Evolutionary conservation across 371 early-diverging fungal species (phyloP).

Genomic region (Syncephalastrum racemosum): DNA sequence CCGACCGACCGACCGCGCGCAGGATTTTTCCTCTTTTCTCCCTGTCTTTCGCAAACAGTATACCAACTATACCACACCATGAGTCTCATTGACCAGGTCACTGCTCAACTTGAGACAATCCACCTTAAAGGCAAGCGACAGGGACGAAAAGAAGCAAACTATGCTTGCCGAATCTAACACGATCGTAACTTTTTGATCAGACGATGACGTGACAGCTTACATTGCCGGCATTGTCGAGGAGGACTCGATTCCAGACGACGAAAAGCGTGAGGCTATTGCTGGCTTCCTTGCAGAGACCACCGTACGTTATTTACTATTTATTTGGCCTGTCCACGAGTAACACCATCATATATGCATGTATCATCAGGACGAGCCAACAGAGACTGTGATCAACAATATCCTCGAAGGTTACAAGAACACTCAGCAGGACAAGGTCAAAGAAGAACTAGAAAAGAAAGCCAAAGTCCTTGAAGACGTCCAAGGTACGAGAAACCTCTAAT

Average conservation of each 20-base stretch:
- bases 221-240: constrained; percentile 59
- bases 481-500: constrained; percentile 25
- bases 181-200: constrained; percentile 15
- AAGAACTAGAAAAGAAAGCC: constrained; percentile 36
- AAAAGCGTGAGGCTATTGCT: constrained; percentile 56
- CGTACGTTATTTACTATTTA: constrained; percentile 13
- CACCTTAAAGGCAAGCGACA: constrained; percentile 1
- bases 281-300: constrained; percentile 57
- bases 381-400: constrained; percentile 29
- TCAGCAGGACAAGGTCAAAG: constrained; percentile 35
- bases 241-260: constrained; percentile 53
- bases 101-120: neutral
- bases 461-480: constrained; percentile 36
- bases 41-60: too few relatives aligned
- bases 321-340: neutral
- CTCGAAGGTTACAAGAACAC: constrained; percentile 39
- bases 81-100: constrained; percentile 2
- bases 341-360: neutral
- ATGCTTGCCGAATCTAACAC: too few relatives aligned
- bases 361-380: constrained; percentile 38
- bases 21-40: too few relatives aligned
- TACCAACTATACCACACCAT: neutral
- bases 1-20: too few relatives aligned
- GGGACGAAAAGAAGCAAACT: too few relatives aligned
- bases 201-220: constrained; percentile 53